Evolutionary conservation across 164 flowering plant species (phyloP), one percentile per base, ranked within the genome.

Genomic region (Tetrastigma voinierianum): DNA sequence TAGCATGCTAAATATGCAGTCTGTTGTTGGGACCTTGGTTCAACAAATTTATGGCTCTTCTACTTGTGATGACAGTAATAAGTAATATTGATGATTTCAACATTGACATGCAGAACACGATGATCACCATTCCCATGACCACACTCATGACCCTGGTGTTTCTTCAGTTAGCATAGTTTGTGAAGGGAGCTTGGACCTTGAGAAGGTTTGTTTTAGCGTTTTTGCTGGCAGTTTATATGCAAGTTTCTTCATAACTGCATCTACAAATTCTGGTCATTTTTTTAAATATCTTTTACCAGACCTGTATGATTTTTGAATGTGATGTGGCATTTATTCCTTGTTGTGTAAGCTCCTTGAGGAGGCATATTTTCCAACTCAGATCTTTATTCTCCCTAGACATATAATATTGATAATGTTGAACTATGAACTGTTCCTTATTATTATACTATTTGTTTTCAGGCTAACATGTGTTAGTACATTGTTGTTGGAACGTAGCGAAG

Each of bases 111-210:
- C 91, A 92, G 98, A 84, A 15, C 93, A 90, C 76, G 85, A 87
- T 75, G 77, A 78, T 66, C 84, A 86, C 69, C 96, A 93, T 81
- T 68, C 83, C 58, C 93, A 95, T 61, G 93, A 87, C 79, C 98
- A 95, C 72, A 81, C 84, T 51, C 98, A 91, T 70, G 97, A 95
- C 73, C 97, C 99, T 66, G 97, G 97, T 57, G 97, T 95, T 82
- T 80, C 97, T 63, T 95, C 97, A 3, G 93, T 95, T 67, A 95
- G 99, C 86, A 86, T 95, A 55, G 99, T 95, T 74, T 95, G 97
- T 76, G 97, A 95, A 74, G 99, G 97, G 60, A 89, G 59, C 80
- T 81, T 95, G 70, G 99, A 95, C 72, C 90, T 95, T 53, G 97
- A 95, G 66, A 95, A 95, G 97, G 97, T 90, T 62, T 23, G 76